Conservation (phyloP, 176 grass and related monocot genomes). For the Triticum turgidum region DNA sequence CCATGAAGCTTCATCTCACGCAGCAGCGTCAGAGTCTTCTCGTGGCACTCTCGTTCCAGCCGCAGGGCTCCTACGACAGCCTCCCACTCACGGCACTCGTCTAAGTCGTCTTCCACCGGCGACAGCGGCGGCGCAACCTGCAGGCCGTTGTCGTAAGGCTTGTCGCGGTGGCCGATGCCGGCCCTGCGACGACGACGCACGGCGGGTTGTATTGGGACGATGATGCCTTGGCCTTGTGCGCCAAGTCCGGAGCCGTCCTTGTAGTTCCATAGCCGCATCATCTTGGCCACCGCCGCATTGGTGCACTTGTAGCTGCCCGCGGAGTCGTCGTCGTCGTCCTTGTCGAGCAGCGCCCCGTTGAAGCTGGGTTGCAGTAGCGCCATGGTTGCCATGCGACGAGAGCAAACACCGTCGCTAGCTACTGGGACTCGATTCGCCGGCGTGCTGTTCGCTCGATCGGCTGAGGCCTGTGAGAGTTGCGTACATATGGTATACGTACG, state of each 20-base stretch:
- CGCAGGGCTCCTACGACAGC: not conserved
- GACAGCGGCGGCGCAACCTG: not conserved
- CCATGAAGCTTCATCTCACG: not conserved
- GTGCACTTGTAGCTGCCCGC: not conserved
- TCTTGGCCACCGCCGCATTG: not conserved
- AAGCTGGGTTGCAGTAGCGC: too few species aligned
- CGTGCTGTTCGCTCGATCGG: too few species aligned
- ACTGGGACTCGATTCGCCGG: too few species aligned
- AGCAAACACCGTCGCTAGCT: too few species aligned
- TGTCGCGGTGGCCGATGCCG: not conserved
- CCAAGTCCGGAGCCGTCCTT: not conserved
- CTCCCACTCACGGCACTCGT: not conserved
- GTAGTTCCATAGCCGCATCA: not conserved
- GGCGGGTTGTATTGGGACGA: not conserved
- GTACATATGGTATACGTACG: too few species aligned
- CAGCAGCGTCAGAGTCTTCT: not conserved
- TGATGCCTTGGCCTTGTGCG: not conserved
- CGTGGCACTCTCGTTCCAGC: not conserved
- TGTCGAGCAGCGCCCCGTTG: too few species aligned
- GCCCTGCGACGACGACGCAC: not conserved
- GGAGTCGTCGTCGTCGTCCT: too few species aligned
- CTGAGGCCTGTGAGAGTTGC: too few species aligned
- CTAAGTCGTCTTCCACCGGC: not conserved
- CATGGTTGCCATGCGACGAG: too few species aligned
- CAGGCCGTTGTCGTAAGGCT: not conserved